Conservation (phyloP, 192 early-diverging fungal species). For the Entomortierella parvispora region DNA sequence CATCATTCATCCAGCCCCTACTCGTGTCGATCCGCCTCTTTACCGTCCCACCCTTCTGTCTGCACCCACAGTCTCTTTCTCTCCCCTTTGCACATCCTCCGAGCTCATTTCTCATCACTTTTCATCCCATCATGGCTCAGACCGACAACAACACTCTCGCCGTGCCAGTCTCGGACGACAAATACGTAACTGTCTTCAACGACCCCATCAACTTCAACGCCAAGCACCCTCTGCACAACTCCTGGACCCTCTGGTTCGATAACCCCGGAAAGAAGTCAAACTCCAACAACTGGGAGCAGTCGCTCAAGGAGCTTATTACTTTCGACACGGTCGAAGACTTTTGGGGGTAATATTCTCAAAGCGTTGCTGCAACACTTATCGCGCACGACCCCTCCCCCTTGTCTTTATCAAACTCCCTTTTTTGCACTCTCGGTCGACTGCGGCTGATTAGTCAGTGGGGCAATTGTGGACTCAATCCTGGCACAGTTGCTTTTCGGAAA, state of each 20-base stretch:
- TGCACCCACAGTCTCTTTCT: too few species aligned
- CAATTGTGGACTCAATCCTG: too few species aligned
- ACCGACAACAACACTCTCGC: conserved; percentile 39
- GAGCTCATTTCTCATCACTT: background rate
- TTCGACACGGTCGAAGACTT: conserved; percentile 96
- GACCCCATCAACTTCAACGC: conserved; percentile 68
- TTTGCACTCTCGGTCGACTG: conserved; percentile 6
- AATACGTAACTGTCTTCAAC: conserved; percentile 56
- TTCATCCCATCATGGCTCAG: conserved; percentile 41
- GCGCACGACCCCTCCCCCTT: background rate
- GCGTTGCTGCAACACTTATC: background rate
- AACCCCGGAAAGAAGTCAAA: conserved; percentile 84
- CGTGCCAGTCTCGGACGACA: conserved; percentile 34
- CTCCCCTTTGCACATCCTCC: background rate
- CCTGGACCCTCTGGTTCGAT: conserved; percentile 98
- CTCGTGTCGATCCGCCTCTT: background rate
- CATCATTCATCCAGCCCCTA: too few species aligned
- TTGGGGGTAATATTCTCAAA: conserved; percentile 79
- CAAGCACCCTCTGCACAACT: conserved; percentile 88
- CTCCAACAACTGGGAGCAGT: conserved; percentile 82
- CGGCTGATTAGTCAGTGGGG: conserved; percentile 17
- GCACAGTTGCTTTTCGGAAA: too few species aligned
- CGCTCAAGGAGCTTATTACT: conserved; percentile 90
- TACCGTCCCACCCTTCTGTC: background rate
- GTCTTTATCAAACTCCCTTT: background rate